Percentiles rank a stretch among this genome's conserved stretches.
Evolutionary conservation across 108 stramenopile genomes (phyloP).

Genomic region (Stephanodiscus minutulus): DNA sequence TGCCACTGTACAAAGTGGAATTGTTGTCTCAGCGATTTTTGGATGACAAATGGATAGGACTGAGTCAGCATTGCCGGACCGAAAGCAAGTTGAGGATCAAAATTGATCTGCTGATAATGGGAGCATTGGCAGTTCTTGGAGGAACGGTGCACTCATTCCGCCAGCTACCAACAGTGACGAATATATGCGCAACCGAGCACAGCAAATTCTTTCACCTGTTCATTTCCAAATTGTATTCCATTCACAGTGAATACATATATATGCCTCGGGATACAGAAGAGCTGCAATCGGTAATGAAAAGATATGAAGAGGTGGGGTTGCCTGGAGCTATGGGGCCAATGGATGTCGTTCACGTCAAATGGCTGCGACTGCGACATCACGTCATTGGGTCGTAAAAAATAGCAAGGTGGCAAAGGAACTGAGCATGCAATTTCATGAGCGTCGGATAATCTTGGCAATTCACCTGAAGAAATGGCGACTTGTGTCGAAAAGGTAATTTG

Average conservation of each 20-base stretch:
- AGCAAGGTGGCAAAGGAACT: no score
- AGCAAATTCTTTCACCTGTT: constrained; percentile 13
- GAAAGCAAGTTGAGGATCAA: neutral
- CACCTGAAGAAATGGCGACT: no score
- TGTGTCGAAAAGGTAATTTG: no score
- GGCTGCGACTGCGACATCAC: neutral
- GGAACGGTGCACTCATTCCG: neutral
- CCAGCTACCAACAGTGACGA: neutral
- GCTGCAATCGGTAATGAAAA: constrained; percentile 2
- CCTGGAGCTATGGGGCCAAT: constrained; percentile 18
- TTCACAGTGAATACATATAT: constrained; percentile 1
- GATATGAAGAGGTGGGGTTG: constrained; percentile 7
- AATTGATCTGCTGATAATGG: constrained; percentile 8
- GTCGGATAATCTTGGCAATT: no score
- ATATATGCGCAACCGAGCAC: constrained; percentile 6
- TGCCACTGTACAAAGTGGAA: constrained; percentile 10
- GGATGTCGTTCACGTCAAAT: constrained; percentile 29
- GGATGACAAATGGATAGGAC: constrained; percentile 1
- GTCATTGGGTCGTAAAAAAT: no score
- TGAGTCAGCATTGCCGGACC: constrained; percentile 3
- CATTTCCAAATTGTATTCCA: neutral
- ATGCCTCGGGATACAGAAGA: neutral
- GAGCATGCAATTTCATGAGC: no score
- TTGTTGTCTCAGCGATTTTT: neutral
- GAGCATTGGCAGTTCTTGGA: constrained; percentile 1